A percentile compares a stretch with the other conserved stretches of the same genome.
Evolutionary conservation across 805 yeast genomes (phyloP).

Genomic region (Ogataea corticis): DNA sequence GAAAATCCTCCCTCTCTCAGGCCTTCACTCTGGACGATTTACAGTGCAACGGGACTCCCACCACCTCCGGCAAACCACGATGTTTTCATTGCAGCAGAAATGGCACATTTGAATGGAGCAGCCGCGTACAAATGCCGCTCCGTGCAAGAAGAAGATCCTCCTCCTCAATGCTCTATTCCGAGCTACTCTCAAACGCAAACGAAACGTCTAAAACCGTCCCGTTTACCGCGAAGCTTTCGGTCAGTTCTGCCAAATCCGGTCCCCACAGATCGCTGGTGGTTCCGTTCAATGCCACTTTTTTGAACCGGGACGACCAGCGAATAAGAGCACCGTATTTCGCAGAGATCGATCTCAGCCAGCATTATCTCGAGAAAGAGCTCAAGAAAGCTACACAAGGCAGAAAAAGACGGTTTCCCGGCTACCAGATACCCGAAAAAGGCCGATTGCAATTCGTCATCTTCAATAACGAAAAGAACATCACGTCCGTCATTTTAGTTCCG

Average conservation of each 20-base stretch:
- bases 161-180: constrained; percentile 25
- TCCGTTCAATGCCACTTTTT: constrained; percentile 30
- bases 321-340: constrained; percentile 32
- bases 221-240: constrained; percentile 32
- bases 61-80: neutral
- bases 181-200: constrained; percentile 18
- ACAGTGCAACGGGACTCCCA: neutral
- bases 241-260: constrained; percentile 10
- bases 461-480: constrained; percentile 31
- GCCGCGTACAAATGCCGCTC: neutral
- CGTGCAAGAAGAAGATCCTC: constrained; percentile 16
- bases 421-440: constrained; percentile 27
- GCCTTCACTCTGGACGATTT: constrained; percentile 20
- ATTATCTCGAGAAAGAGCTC: constrained; percentile 24
- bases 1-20: constrained; percentile 28
- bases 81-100: constrained; percentile 13
- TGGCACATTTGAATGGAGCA: neutral
- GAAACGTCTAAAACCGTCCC: constrained; percentile 17
- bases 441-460: constrained; percentile 32
- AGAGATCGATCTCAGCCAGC: constrained; percentile 29
- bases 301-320: constrained; percentile 8
- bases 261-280: constrained; percentile 14
- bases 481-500: constrained; percentile 27
- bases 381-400: constrained; percentile 4
- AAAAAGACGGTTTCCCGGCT: constrained; percentile 33